A percentile compares a stretch with the other conserved stretches of the same genome.
phyloP scores from a whole-genome alignment of 106 monocot species.

The Dendrobium catenatum region DNA sequence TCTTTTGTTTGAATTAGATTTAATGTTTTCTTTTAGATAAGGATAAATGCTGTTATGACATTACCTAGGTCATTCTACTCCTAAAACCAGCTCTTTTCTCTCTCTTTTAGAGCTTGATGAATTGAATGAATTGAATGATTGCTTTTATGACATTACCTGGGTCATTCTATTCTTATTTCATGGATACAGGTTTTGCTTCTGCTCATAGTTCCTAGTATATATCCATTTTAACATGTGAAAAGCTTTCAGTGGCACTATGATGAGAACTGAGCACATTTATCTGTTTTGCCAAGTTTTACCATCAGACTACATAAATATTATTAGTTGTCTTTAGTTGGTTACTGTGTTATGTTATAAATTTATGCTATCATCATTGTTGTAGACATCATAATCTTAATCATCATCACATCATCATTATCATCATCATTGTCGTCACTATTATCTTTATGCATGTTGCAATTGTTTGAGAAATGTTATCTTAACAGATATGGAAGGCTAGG shows the following conservation, averaged over 20 bases:
- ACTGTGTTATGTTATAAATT: background rate
- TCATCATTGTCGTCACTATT: background rate
- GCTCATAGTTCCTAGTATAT: background rate
- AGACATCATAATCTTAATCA: background rate
- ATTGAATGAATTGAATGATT: too few species aligned
- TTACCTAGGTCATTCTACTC: too few species aligned
- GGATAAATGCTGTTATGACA: too few species aligned
- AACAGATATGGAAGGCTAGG: slow-evolving; percentile 92
- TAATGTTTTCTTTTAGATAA: too few species aligned
- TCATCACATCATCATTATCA: background rate
- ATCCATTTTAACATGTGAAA: background rate
- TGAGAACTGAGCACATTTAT: background rate
- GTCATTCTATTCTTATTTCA: background rate
- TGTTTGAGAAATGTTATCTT: slow-evolving; percentile 1
- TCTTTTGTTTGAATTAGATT: too few species aligned
- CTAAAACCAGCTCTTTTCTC: too few species aligned
- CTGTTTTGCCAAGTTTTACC: background rate
- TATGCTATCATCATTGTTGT: background rate
- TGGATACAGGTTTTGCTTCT: background rate
- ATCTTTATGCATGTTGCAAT: background rate
- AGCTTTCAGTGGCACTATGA: background rate
- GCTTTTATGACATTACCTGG: too few species aligned
- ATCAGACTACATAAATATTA: background rate
- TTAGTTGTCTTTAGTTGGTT: background rate
- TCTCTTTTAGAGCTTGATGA: too few species aligned